These are phyloP conservation scores for Cornus kousa DNA, from an alignment of 148 eudicot species.

Conservation along the genomic window DNA sequence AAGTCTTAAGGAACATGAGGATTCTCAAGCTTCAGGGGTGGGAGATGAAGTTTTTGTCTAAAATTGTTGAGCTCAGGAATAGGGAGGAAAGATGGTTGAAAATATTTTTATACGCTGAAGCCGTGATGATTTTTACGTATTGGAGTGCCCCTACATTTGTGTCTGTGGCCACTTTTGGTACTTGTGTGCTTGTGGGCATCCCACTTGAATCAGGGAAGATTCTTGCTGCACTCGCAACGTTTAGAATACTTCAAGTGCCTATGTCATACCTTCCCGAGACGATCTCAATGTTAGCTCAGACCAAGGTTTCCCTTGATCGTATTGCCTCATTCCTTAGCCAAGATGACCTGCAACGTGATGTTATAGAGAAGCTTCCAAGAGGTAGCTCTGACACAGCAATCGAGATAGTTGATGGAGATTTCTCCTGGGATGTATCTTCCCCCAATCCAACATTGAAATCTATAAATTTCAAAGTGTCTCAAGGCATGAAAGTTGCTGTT, in stretches of 20 bases:
- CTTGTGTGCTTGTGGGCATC: conserved; percentile 43
- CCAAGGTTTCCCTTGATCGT: conserved; percentile 57
- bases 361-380: conserved; percentile 37
- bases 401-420: conserved; percentile 52
- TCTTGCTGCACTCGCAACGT: conserved; percentile 44
- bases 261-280: conserved; percentile 42
- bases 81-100: conserved; percentile 41
- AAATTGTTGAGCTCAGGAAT: conserved; percentile 37
- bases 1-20: conserved; percentile 52
- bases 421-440: conserved; percentile 44
- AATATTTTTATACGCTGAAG: conserved; percentile 31
- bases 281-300: conserved; percentile 47
- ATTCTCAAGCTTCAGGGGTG: conserved; percentile 58
- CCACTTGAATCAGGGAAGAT: conserved; percentile 56
- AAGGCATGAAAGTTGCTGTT: conserved; percentile 60
- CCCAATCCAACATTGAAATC: conserved; percentile 35
- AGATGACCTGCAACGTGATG: conserved; percentile 38
- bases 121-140: conserved; percentile 35
- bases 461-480: conserved; percentile 35
- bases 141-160: conserved; percentile 52
- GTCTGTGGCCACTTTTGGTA: conserved; percentile 41
- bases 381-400: conserved; percentile 27
- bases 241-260: conserved; percentile 36
- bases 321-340: conserved; percentile 46
- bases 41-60: conserved; percentile 58